phyloP scores from a whole-genome alignment of 768 basidiomycete species.

The Chlorophyllum brunneum region DNA sequence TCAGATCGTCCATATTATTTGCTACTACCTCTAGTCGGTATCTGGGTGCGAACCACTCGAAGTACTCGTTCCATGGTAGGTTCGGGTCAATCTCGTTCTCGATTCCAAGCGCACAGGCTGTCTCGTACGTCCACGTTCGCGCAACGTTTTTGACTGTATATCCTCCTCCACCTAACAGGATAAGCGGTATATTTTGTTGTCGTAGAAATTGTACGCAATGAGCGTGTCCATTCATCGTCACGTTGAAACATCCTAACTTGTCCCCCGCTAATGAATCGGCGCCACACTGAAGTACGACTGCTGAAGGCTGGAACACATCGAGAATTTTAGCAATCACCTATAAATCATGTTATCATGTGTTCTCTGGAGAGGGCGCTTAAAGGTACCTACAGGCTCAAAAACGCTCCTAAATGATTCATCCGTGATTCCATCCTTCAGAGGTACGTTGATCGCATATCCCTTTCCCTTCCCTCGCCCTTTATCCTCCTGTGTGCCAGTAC shows the following conservation, averaged over 20 bases:
- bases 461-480: conserved; percentile 79
- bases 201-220: conserved; percentile 87
- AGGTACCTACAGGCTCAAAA: conserved; percentile 88
- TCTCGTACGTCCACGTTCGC: conserved; percentile 94
- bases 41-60: conserved; percentile 97
- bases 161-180: conserved; percentile 92
- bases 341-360: background rate
- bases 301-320: conserved; percentile 84
- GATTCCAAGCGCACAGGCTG: conserved; percentile 88
- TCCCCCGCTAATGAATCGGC: conserved; percentile 95
- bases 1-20: conserved; percentile 95
- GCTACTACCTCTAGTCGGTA: conserved; percentile 88
- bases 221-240: conserved; percentile 94
- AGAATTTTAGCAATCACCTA: conserved; percentile 83
- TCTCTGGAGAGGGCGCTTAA: background rate
- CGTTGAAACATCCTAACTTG: conserved; percentile 93
- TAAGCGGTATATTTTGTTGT: conserved; percentile 77
- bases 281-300: conserved; percentile 91
- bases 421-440: conserved; percentile 89
- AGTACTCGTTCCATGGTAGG: conserved; percentile 84
- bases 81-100: conserved; percentile 75
- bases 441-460: conserved; percentile 90
- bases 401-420: conserved; percentile 84
- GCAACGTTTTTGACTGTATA: conserved; percentile 98
- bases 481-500: conserved; percentile 83